Conservation (phyloP, 2,329 filamentous ascomycete species). For the Podosphaera fusca region DNA sequence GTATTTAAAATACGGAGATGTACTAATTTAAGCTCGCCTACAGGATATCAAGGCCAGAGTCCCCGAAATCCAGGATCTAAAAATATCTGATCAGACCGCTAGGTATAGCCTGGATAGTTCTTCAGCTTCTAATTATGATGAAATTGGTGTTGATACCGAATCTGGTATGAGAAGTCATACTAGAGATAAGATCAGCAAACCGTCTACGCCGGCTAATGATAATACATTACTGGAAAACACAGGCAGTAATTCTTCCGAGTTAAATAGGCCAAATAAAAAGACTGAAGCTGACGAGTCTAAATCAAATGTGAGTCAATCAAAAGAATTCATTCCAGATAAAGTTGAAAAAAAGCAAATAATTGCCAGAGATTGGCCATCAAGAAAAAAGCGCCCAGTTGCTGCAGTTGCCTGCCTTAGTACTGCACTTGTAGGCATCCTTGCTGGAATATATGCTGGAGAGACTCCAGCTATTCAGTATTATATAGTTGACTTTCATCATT, state of each 20-base stretch:
- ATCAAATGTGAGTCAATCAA: slow-evolving; percentile 20
- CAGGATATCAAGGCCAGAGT: not conserved
- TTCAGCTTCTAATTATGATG: slow-evolving; percentile 6
- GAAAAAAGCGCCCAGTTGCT: slow-evolving; percentile 45
- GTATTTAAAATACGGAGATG: not conserved
- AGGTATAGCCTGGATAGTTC: slow-evolving; percentile 11
- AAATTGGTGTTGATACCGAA: slow-evolving; percentile 11
- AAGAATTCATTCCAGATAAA: slow-evolving; percentile 27
- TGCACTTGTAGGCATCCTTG: slow-evolving; percentile 42
- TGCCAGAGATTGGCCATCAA: slow-evolving; percentile 46
- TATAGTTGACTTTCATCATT: slow-evolving; percentile 44
- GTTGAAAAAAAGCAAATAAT: slow-evolving; percentile 39
- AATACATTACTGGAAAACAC: slow-evolving; percentile 9
- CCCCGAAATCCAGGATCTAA: not conserved
- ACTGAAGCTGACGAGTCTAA: slow-evolving; percentile 26
- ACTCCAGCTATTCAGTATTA: slow-evolving; percentile 62
- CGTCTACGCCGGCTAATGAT: not conserved
- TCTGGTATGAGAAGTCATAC: slow-evolving; percentile 7
- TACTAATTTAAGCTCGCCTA: not conserved
- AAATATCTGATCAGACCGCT: not conserved
- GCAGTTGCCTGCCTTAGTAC: slow-evolving; percentile 50
- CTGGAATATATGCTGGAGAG: slow-evolving; percentile 57
- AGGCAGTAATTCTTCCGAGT: slow-evolving; percentile 6
- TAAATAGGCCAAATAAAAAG: slow-evolving; percentile 5
- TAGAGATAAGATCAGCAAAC: slow-evolving; percentile 2